Evolutionary conservation across 2,329 filamentous ascomycete genomes (phyloP).

Genomic region (Talaromyces funiculosus): DNA sequence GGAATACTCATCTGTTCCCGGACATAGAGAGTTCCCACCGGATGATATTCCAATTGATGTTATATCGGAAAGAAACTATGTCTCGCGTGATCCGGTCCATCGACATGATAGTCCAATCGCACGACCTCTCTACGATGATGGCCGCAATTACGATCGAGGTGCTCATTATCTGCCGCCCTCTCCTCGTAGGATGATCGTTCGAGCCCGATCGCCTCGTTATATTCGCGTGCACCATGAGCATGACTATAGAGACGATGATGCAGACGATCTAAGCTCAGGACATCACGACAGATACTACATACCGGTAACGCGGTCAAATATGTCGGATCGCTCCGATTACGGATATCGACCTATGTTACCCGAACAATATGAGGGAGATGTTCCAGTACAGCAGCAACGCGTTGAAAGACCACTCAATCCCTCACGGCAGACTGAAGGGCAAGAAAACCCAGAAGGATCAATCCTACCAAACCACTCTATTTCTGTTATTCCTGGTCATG

Average conservation of each 20-base stretch:
- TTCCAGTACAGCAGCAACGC: not conserved
- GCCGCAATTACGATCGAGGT: not conserved
- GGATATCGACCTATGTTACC: not conserved
- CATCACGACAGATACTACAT: conserved; percentile 10
- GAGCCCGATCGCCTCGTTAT: conserved; percentile 2
- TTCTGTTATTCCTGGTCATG: not conserved
- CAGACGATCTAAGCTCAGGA: conserved; percentile 4
- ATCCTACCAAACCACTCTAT: not conserved
- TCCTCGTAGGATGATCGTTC: not conserved
- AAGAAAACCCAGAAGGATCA: conserved; percentile 1
- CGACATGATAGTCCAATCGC: not conserved
- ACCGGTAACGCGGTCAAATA: not conserved
- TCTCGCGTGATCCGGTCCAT: not conserved
- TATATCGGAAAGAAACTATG: not conserved
- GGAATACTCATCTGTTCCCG: not conserved
- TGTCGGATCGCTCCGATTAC: conserved; percentile 1
- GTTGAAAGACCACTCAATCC: not conserved
- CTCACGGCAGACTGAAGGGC: not conserved
- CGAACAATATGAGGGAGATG: conserved; percentile 4
- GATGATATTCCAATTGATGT: not conserved
- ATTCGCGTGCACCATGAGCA: conserved; percentile 6
- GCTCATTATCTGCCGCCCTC: not conserved
- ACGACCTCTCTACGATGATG: not conserved
- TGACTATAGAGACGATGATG: conserved; percentile 2
- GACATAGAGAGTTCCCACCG: not conserved